Percentiles rank a stretch among this genome's conserved stretches.
These are phyloP conservation scores for Ambrosia trifida DNA, from an alignment of 129 eudicot species.

Conservation along the genomic window DNA sequence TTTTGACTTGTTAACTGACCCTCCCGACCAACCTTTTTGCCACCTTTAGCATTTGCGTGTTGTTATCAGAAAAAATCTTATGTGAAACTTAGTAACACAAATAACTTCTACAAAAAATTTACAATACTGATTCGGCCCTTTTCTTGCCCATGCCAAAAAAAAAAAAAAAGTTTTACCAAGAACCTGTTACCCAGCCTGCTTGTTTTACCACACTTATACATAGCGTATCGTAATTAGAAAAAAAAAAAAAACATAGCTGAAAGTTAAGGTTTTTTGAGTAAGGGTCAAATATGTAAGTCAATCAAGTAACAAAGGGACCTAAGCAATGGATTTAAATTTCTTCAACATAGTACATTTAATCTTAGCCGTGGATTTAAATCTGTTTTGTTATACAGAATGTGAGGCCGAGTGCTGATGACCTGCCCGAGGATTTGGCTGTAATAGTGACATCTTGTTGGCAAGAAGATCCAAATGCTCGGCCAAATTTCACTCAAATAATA, in stretches of 20 bases:
- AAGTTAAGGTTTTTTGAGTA: not conserved
- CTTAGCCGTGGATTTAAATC: conserved; percentile 11
- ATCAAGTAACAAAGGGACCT: not conserved
- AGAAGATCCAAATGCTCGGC: conserved; percentile 81
- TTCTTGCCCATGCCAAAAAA: not conserved
- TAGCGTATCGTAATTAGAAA: not conserved
- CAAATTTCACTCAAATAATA: conserved; percentile 76
- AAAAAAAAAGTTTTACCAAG: no score
- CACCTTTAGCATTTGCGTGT: not conserved
- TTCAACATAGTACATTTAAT: conserved; percentile 1
- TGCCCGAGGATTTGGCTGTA: conserved; percentile 70
- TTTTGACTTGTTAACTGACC: conserved; percentile 1
- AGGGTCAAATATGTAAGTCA: not conserved
- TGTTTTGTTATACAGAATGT: conserved; percentile 51
- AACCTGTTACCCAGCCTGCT: not conserved
- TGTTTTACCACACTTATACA: not conserved
- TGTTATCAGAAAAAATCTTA: not conserved
- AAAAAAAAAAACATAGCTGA: not conserved
- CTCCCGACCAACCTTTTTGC: not conserved
- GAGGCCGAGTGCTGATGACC: conserved; percentile 81
- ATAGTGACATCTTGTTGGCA: conserved; percentile 87
- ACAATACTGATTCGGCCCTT: not conserved
- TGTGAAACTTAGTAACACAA: not conserved
- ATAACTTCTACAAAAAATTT: not conserved
- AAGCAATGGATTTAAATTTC: not conserved